Base-by-base conservation (phyloP, 192 early-diverging fungal genomes). In the Haplosporangium gracile region DNA sequence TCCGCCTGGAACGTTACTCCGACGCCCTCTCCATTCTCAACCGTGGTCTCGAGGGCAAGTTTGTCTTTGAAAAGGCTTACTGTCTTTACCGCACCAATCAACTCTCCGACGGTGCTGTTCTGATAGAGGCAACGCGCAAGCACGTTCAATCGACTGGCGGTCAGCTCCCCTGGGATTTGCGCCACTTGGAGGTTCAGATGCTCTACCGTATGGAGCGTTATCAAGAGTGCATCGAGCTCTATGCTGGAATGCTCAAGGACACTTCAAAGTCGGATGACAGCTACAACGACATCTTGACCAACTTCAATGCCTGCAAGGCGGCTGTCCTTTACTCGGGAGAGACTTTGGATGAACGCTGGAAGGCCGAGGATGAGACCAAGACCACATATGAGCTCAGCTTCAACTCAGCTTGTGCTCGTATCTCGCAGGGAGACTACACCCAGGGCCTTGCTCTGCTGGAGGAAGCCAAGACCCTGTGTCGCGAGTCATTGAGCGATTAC, bases 181-280 rank as follows among this genome's bases (percentile, higher is more conserved):
- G 81, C 60, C 91, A 93, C 45, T 76, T 95, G 39, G 93, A 95
- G 81, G 94, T 91, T 36, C 95, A 95, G 90, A 82, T 94, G 90
- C 92, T 95, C 39, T 94, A 94, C 68, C 88, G 92, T 24, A 81
- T 91, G 80, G 93, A 94, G 75, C 78, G 91, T 45, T 93, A 90
- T 55, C 88, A 79, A 34, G 88, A 85, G 15, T 89, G 88, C 40
- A 63, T 93, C 13, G 88, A 84, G 22, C 68, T 90, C 55, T 90
- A 89, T 51, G 77, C 86, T 22, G 72, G 79, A 18, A 80, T 93
- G 65, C 78, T 93, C 43, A 65, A 88, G 24, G 88, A 89, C 71
- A 85, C 88, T 10, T 53, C 78, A 72, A 84, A 87, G 75, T 71
- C 83, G 5, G 87, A 90, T 26, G 84, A 88, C 60, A 69, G 80